Percentiles rank a stretch among this genome's conserved stretches.
phyloP scores from a whole-genome alignment of 495 filamentous ascomycete species.

The Hyaloscypha bicolor region DNA sequence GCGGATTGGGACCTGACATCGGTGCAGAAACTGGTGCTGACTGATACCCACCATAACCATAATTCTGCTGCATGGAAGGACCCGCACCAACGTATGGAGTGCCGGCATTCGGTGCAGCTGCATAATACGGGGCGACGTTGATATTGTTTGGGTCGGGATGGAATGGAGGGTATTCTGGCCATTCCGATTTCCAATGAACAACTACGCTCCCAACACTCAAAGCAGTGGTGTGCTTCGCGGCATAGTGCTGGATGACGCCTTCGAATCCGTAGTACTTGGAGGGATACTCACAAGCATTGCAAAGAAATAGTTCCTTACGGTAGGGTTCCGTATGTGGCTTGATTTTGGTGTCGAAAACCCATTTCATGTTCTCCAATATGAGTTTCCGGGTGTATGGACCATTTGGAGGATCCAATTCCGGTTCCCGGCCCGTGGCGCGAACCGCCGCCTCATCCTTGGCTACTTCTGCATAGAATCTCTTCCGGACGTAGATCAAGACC shows the following conservation, averaged over 20 bases:
- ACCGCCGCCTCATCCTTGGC: constrained; percentile 49
- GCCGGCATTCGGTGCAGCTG: constrained; percentile 25
- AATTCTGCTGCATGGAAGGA: constrained; percentile 24
- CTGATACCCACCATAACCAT: constrained; percentile 42
- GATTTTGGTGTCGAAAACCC: constrained; percentile 76
- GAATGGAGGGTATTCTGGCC: constrained; percentile 76
- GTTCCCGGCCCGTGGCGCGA: constrained; percentile 43
- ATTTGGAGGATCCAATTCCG: constrained; percentile 48
- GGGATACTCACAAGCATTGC: constrained; percentile 65
- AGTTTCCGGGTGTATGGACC: constrained; percentile 59
- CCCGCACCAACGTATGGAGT: constrained; percentile 22
- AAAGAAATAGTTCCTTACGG: constrained; percentile 72
- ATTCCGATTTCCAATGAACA: constrained; percentile 77
- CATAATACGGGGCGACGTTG: constrained; percentile 20
- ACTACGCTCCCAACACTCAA: constrained; percentile 69
- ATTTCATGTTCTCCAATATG: constrained; percentile 84
- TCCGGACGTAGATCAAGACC: constrained; percentile 62
- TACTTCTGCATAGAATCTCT: constrained; percentile 61
- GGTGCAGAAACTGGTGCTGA: constrained; percentile 29
- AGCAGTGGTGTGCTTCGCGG: constrained; percentile 72
- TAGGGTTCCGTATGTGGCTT: constrained; percentile 62
- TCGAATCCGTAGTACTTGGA: constrained; percentile 72
- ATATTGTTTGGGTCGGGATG: constrained; percentile 49
- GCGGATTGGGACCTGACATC: constrained; percentile 26
- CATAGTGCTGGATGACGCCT: constrained; percentile 77